Evolutionary conservation across 2,329 filamentous ascomycete genomes (phyloP), one percentile per base, ranked within the genome.

Genomic region (Calonectria honghensis): DNA sequence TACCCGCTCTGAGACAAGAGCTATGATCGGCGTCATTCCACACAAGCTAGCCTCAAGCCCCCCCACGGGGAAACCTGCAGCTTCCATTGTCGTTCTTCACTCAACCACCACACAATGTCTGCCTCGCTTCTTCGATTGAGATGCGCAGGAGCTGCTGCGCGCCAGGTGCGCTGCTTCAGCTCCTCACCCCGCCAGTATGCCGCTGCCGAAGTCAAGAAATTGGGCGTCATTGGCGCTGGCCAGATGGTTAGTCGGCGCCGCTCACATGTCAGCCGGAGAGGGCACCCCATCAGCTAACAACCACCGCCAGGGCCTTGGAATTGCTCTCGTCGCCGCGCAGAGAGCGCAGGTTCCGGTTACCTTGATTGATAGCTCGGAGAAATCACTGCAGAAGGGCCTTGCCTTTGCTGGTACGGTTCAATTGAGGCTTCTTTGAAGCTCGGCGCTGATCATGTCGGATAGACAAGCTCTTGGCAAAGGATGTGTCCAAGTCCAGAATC

Each of bases 381-480:
- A 93, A 59, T 95, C 96, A 20, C 90, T 99, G 76, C 93, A 97
- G 82, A 98, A 97, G 87, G 95, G 96, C 61, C 86, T 98, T 64
- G 93, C 93, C 74, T 98, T 99, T 86, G 96, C 96, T 79, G 94
- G 94, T 95, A 86, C 18, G 66, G 27, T n/a, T 13, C 20, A 31
- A 37, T 57, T 69, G 65, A 32, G 16, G 14, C 45, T 20, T 24
- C 45, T 29, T 64, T 24, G 18, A 29, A 24, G 20, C 54, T 68
- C 57, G 54, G n/a, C 65, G 51, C 72, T 78, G 51, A 73, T 78
- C 51, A 73, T 63, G n/a, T 32, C 20, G 18, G 31, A 7, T 82
- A 95, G 96, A 98, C 83, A 98, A 98, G 85, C 93, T 99, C 9
- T 92, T 99, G 7, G 93, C 94, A 77, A 99, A 98, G 85, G 96